These are phyloP conservation scores for Begonia masoniana DNA, from an alignment of 306 rosid species.

Conservation along the genomic window DNA sequence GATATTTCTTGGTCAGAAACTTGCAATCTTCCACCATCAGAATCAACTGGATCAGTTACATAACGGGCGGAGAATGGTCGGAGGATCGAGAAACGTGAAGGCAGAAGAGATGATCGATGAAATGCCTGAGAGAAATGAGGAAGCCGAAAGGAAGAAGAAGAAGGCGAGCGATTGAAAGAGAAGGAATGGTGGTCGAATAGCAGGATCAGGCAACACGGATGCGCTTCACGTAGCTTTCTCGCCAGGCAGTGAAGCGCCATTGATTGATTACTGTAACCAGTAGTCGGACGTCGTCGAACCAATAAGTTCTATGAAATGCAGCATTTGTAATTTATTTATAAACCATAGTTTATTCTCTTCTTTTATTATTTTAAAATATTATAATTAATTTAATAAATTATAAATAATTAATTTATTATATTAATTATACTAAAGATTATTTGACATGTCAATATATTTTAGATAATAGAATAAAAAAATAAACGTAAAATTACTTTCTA, in stretches of 20 bases:
- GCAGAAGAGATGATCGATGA: conserved; percentile 39
- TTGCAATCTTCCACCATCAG: conserved; percentile 13
- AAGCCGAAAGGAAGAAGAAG: neutral
- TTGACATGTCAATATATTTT: too few relatives aligned
- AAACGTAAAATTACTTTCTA: too few relatives aligned
- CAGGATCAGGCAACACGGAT: conserved; percentile 12
- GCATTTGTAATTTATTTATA: too few relatives aligned
- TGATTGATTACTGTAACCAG: neutral
- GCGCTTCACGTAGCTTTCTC: conserved; percentile 16
- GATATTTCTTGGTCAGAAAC: conserved; percentile 13
- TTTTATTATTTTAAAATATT: too few relatives aligned
- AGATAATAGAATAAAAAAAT: too few relatives aligned
- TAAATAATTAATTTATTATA: too few relatives aligned
- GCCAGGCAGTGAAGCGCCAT: conserved; percentile 43
- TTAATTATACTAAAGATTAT: too few relatives aligned
- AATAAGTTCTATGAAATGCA: too few relatives aligned
- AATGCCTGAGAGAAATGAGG: conserved; percentile 34
- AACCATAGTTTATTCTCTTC: too few relatives aligned
- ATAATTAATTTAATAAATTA: too few relatives aligned
- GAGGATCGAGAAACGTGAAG: conserved; percentile 17
- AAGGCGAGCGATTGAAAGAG: conserved; percentile 4
- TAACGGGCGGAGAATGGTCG: conserved; percentile 17
- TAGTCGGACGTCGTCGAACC: too few relatives aligned
- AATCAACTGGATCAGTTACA: conserved; percentile 15
- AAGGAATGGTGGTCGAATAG: conserved; percentile 3